These are phyloP conservation scores for Phalaenopsis hybrid DNA, from an alignment of 116 monocot species.

Conservation along the genomic window DNA sequence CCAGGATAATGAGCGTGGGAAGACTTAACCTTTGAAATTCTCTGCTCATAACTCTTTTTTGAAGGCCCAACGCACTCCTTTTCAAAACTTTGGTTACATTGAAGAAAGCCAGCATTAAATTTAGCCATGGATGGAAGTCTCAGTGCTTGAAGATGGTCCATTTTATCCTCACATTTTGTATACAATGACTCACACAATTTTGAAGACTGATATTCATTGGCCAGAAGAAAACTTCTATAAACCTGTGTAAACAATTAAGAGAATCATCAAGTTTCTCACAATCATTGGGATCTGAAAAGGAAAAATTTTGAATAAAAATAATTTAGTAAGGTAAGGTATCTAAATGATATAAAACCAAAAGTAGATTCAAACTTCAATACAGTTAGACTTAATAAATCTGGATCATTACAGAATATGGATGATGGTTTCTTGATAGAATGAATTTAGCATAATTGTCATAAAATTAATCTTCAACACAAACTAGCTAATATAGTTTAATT, in stretches of 20 bases:
- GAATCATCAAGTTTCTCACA: not conserved
- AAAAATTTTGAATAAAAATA: not conserved
- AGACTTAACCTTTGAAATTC: constrained; percentile 72
- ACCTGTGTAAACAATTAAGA: constrained; percentile 28
- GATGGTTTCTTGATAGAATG: not conserved
- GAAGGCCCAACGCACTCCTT: constrained; percentile 84
- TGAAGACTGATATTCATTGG: constrained; percentile 94
- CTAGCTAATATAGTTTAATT: not conserved
- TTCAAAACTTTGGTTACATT: constrained; percentile 86
- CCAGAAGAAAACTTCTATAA: constrained; percentile 51
- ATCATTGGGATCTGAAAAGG: not conserved
- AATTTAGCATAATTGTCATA: not conserved
- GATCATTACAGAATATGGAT: not conserved
- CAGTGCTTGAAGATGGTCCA: constrained; percentile 93
- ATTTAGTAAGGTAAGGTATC: not conserved
- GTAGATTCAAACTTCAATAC: not conserved
- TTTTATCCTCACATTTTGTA: constrained; percentile 85
- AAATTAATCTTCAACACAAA: not conserved
- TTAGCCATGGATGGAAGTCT: constrained; percentile 99
- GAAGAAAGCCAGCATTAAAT: constrained; percentile 90
- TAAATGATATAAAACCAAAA: not conserved
- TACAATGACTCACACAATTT: constrained; percentile 82
- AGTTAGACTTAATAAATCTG: not conserved
- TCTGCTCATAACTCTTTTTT: constrained; percentile 59
- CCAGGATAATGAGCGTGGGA: not conserved